Base-by-base conservation (phyloP, 495 filamentous ascomycete genomes). In the Hamigera avellanea region DNA sequence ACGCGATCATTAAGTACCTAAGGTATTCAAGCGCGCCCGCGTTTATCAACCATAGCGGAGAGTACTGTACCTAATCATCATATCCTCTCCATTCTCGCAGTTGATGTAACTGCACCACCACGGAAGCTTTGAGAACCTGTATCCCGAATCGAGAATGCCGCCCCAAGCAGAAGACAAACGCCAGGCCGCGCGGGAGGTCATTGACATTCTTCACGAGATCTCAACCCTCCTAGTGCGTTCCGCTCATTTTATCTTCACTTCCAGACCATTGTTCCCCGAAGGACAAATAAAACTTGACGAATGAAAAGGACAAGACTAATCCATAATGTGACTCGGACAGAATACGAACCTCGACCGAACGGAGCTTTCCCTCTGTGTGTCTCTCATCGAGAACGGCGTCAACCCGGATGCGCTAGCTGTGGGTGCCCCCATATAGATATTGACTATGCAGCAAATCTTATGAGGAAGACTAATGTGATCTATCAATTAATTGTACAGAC, bases 331-430 rank as follows among this genome's bases (percentile, higher is more conserved):
- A 36, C 10, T 10, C 15, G 6, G 17, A 16, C 29, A 95, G 91
- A 95, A 96, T 55, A 94, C 88, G 21, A 70, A 91, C 44, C 76
- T 98, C 19, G 86, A 94, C 57, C 76, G 91, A 14, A 80, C 83
- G 26, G 85, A 86, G 7, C 72, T 98, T 9, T 94, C 88, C 7
- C 78, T 93, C 37, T 98, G 91, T 52, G 89, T 96, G 37, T 93
- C 86, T 29, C 72, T 98, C 50, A 86, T 98, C 42, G 91, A 98
- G 61, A 95, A 95, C 57, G 93, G 93, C 5, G 85, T 95, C 8
- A 93, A 93, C 58, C 91, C 91, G 5, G 91, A 96, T 54, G 93
- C 88, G 7, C 64, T 98, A 10, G 89, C 89, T 21, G 91, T 95
- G 71, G 40, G 81, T 67, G 43, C 49, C 41, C 29, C 16, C 18